Base-by-base conservation (phyloP, 768 basidiomycete genomes). In the Pseudohyphozyma bogoriensis region DNA sequence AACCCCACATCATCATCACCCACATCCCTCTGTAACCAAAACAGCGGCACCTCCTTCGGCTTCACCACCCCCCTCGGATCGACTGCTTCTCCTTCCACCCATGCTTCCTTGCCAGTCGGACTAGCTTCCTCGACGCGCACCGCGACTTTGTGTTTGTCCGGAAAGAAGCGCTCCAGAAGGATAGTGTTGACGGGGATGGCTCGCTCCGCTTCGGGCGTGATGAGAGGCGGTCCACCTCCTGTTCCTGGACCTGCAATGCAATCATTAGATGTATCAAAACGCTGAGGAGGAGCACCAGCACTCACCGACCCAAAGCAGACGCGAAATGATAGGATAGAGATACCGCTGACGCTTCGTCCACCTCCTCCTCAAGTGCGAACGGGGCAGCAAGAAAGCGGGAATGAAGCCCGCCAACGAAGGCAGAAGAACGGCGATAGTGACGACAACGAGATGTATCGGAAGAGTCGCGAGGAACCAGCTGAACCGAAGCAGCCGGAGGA, bases 21-120 rank as follows among this genome's bases (percentile, higher is more conserved):
- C 35, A 44, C 50, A 20, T 39, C 39, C 28, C 57, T 32, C 24
- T 65, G 55, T 36, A 66, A 59, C 65, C 68, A 69, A n/a, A 66
- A 69, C n/a, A 53, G 29, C 33, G 65, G 60, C 28, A 69, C 58
- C 5, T 33, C 4, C 18, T 49, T 51, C 0, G 55, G n/a, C 20
- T 29, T 39, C 11, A 63, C 42, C 29, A 18, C 13, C 7, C 54
- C 63, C 0, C 15, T 22, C 29, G 66, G 62, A 40, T 64, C 63
- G 9, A 47, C 9, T 4, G 56, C 56, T 20, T 56, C 62, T 3
- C 49, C 60, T 26, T 16, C 26, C 13, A 69, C 35, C 51, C 51
- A 52, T 28, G 24, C 46, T 28, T 29, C 3, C 26, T 15, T 26
- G 3, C 3, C 29, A 8, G 20, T 12, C 26, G 46, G 24, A 11